Evolutionary conservation across 805 yeast species (phyloP).

Genomic region (Cephaloascus fragrans): DNA sequence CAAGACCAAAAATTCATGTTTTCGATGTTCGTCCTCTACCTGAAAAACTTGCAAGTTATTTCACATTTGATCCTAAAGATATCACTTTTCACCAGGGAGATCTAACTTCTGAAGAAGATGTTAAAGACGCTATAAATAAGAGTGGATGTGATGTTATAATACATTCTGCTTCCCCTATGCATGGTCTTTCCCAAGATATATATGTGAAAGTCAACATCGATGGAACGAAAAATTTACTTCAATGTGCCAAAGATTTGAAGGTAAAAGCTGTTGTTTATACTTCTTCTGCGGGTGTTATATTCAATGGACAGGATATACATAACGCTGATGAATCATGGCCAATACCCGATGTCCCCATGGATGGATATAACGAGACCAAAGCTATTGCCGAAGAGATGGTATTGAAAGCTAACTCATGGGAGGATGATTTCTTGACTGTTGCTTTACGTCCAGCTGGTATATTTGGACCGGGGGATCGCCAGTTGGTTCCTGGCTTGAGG

Average conservation of each 20-base stretch:
- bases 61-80: conserved; percentile 56
- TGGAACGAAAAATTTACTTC: conserved; percentile 73
- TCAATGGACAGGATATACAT: conserved; percentile 85
- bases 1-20: conserved; percentile 70
- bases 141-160: conserved; percentile 70
- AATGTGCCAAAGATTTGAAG: conserved; percentile 42
- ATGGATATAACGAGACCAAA: conserved; percentile 91
- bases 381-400: conserved; percentile 85
- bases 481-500: conserved; percentile 86
- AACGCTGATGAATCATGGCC: conserved; percentile 96
- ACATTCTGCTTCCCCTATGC: conserved; percentile 96
- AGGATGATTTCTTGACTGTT: conserved; percentile 55
- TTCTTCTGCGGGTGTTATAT: conserved; percentile 94
- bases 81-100: conserved; percentile 73
- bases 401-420: conserved; percentile 56
- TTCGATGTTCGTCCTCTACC: conserved; percentile 91
- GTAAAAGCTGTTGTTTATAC: conserved; percentile 80
- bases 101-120: conserved; percentile 64
- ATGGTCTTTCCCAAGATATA: conserved; percentile 72
- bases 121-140: conserved; percentile 46
- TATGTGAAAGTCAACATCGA: conserved; percentile 85
- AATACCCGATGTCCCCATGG: conserved; percentile 87
- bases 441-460: conserved; percentile 96
- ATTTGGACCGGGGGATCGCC: conserved; percentile 98
- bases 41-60: conserved; percentile 54